Conservation (phyloP, 2,329 filamentous ascomycete genomes). For the Hypomyces rosellus region DNA sequence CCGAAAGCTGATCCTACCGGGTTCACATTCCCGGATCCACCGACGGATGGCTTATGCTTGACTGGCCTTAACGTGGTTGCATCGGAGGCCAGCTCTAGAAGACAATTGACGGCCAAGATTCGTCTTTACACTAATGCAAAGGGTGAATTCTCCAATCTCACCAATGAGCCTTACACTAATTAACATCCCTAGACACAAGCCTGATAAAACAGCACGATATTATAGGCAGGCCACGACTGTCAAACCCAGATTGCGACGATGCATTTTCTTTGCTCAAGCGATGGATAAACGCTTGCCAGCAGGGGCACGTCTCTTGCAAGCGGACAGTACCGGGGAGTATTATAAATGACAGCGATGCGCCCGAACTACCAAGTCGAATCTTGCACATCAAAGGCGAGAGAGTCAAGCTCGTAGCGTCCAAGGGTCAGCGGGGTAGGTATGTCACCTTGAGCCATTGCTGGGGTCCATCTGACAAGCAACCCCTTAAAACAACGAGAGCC, state of each 20-base stretch:
- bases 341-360: conserved; percentile 1
- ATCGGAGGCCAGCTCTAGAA: background rate
- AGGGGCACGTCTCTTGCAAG: conserved; percentile 4
- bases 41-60: conserved; percentile 6
- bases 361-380: conserved; percentile 6
- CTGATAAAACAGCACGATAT: conserved; percentile 1
- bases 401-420: conserved; percentile 1
- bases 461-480: conserved; percentile 7
- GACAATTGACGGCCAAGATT: conserved; percentile 5
- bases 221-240: conserved; percentile 7
- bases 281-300: conserved; percentile 9
- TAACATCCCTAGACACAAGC: conserved; percentile 2
- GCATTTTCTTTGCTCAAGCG: conserved; percentile 3
- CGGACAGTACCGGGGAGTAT: conserved; percentile 6
- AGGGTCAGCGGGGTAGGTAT: conserved; percentile 6
- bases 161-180: background rate
- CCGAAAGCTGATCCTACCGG: conserved; percentile 8
- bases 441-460: conserved; percentile 10
- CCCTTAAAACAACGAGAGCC: conserved; percentile 7
- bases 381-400: background rate
- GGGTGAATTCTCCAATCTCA: background rate
- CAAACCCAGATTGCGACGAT: conserved; percentile 1
- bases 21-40: conserved; percentile 8
- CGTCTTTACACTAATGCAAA: conserved; percentile 7
- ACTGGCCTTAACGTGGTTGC: conserved; percentile 9